These are phyloP conservation scores for Globisporangium polare DNA, from an alignment of 352 stramenopile genomes.

Conservation along the genomic window DNA sequence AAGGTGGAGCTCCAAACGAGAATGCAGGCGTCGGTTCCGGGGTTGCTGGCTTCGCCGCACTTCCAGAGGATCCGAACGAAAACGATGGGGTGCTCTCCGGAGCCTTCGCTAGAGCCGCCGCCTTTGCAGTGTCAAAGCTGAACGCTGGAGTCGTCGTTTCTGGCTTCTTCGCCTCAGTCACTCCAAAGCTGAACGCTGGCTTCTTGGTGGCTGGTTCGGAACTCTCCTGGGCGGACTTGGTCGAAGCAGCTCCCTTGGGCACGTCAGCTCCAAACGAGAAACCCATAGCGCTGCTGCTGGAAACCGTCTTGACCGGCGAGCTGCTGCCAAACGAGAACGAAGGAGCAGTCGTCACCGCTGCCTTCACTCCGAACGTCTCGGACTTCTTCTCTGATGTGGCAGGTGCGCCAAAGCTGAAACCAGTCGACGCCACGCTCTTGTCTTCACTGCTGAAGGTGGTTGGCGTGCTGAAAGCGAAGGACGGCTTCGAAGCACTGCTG, in stretches of 20 bases:
- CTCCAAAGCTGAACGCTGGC: constrained; percentile 19
- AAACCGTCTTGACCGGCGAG: not conserved
- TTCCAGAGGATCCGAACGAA: constrained; percentile 22
- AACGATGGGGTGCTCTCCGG: constrained; percentile 2
- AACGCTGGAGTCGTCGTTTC: constrained; percentile 23
- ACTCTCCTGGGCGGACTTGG: constrained; percentile 1
- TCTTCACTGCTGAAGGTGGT: not conserved
- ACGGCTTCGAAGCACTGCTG: constrained; percentile 12
- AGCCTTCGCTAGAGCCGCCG: not conserved
- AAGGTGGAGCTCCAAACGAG: constrained; percentile 11
- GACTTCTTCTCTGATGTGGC: constrained; percentile 6
- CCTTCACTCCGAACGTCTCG: constrained; percentile 5
- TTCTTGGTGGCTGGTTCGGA: constrained; percentile 14
- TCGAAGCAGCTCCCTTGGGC: not conserved
- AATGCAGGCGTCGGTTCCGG: constrained; percentile 22
- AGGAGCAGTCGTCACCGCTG: not conserved
- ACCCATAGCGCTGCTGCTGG: not conserved
- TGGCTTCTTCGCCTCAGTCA: constrained; percentile 14
- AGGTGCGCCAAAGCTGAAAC: constrained; percentile 31
- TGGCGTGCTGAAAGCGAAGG: constrained; percentile 21
- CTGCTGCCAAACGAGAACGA: constrained; percentile 18
- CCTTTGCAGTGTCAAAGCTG: constrained; percentile 15
- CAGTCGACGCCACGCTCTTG: constrained; percentile 6
- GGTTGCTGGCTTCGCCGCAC: constrained; percentile 14
- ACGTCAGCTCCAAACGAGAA: constrained; percentile 15